A percentile compares a stretch with the other conserved stretches of the same genome.
These are phyloP conservation scores for Bocquillonia castaneifolia DNA, from an alignment of 441 rosid species.

Conservation along the genomic window DNA sequence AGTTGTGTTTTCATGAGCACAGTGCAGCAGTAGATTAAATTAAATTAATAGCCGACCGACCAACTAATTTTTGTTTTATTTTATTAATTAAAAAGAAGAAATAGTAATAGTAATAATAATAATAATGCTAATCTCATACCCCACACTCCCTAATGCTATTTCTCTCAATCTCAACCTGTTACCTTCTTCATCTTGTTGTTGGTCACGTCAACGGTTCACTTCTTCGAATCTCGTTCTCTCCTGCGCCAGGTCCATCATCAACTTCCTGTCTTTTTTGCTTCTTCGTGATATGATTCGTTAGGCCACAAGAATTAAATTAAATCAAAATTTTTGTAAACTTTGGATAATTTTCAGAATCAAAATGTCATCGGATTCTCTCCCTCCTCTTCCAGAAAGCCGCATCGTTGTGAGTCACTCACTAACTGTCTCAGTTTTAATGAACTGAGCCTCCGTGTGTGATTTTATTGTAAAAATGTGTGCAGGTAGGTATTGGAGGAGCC, in stretches of 20 bases:
- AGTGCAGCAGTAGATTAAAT: too few relatives aligned
- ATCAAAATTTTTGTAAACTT: background rate
- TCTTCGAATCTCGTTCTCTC: background rate
- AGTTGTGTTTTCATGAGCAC: too few relatives aligned
- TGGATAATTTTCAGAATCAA: constrained; percentile 25
- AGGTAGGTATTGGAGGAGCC: constrained; percentile 61
- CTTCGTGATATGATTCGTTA: too few relatives aligned
- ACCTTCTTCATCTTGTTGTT: background rate
- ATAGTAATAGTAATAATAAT: background rate
- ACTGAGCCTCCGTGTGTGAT: too few relatives aligned
- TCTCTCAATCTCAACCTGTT: background rate
- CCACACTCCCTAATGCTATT: background rate
- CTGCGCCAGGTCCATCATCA: constrained; percentile 8
- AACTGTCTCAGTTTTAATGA: background rate
- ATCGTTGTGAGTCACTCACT: constrained; percentile 40
- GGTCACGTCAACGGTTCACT: background rate
- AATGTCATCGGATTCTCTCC: constrained; percentile 47
- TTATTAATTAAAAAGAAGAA: too few relatives aligned
- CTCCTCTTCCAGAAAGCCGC: constrained; percentile 26
- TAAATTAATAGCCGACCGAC: background rate
- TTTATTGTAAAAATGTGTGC: constrained; percentile 2
- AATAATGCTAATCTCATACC: background rate
- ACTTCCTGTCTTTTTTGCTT: background rate
- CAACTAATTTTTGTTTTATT: too few relatives aligned
- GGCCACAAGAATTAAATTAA: too few relatives aligned